phyloP scores from a whole-genome alignment of 805 yeast species.

The Saccharomyces paradoxus region DNA sequence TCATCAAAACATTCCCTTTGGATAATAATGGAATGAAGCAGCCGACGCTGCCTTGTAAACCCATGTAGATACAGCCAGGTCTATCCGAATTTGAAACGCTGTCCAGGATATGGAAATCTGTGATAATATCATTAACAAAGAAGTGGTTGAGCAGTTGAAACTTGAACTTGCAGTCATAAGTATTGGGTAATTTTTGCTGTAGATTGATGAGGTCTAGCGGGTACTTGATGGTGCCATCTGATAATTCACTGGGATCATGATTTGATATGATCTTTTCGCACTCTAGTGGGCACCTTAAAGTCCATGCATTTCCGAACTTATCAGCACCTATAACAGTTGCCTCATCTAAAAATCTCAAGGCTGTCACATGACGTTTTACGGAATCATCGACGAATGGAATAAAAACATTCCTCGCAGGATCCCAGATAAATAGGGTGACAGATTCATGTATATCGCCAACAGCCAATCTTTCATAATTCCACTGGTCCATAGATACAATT shows the following conservation, averaged over 20 bases:
- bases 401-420: slow-evolving; percentile 42
- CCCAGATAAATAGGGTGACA: slow-evolving; percentile 47
- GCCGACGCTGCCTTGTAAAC: slow-evolving; percentile 79
- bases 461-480: slow-evolving; percentile 51
- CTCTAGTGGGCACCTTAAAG: slow-evolving; percentile 51
- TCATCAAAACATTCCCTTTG: slow-evolving; percentile 50
- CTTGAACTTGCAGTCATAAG: slow-evolving; percentile 37
- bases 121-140: slow-evolving; percentile 62
- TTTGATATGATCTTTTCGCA: slow-evolving; percentile 29
- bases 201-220: background rate
- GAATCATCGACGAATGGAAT: slow-evolving; percentile 63
- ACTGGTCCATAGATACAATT: slow-evolving; percentile 43
- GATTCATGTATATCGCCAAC: slow-evolving; percentile 70
- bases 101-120: slow-evolving; percentile 43
- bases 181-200: slow-evolving; percentile 14
- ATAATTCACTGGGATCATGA: background rate
- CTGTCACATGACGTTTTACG: slow-evolving; percentile 57
- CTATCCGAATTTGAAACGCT: slow-evolving; percentile 37
- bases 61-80: slow-evolving; percentile 60
- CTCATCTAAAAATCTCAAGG: slow-evolving; percentile 55
- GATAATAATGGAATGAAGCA: slow-evolving; percentile 59
- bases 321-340: slow-evolving; percentile 80
- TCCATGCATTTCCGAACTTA: slow-evolving; percentile 71
- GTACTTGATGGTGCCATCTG: background rate
- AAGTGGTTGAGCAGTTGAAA: slow-evolving; percentile 48